phyloP scores from a whole-genome alignment of 2,329 filamentous ascomycete genomes.

The Botrytis hyacinthi region DNA sequence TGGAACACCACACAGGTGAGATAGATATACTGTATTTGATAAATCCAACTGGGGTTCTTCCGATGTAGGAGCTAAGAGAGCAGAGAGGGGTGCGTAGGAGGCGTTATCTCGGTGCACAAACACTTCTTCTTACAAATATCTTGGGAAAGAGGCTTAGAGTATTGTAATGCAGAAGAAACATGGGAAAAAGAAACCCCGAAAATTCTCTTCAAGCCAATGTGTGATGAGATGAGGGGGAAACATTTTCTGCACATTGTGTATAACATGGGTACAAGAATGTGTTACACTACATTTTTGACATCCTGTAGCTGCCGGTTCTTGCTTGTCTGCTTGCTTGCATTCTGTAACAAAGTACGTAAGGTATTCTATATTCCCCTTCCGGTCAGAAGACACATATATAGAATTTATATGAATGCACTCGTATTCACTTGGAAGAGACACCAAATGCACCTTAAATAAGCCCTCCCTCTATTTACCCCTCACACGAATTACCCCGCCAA shows the following conservation, averaged over 20 bases:
- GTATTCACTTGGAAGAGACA: not conserved
- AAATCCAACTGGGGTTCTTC: not conserved
- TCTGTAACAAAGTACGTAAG: not conserved
- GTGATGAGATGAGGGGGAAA: not conserved
- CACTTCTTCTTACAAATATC: not conserved
- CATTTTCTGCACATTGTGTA: not conserved
- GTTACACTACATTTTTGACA: not conserved
- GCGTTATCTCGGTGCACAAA: not conserved
- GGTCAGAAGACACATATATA: not conserved
- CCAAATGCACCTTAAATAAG: not conserved
- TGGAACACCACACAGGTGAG: not conserved
- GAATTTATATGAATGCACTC: not conserved
- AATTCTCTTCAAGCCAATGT: not conserved
- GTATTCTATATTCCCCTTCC: not conserved
- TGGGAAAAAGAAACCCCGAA: not conserved
- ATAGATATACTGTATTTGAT: not conserved
- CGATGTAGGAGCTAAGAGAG: not conserved
- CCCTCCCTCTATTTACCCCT: not conserved
- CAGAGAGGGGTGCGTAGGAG: not conserved
- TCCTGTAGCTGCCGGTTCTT: not conserved
- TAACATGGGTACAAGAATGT: not conserved
- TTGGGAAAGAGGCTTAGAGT: not conserved
- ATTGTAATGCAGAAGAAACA: not conserved
- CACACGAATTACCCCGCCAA: constrained; percentile 8
- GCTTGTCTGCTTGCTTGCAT: not conserved